Conservation (phyloP, 768 basidiomycete genomes). For the Psilocybe cubensis region DNA sequence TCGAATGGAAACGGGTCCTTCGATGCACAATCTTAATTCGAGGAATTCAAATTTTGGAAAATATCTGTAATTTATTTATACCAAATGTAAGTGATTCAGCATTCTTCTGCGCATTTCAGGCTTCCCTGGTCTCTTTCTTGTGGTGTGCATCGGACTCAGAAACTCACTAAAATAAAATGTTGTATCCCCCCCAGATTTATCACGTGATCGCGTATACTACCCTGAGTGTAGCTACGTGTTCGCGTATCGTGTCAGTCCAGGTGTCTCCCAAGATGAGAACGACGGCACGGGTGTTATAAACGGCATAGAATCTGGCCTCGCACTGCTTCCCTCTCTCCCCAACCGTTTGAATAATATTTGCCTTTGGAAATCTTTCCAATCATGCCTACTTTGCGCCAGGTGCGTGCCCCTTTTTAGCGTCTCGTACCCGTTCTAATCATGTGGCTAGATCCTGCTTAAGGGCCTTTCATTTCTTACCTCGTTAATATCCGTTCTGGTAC, state of each 20-base stretch:
- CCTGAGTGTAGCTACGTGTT: background rate
- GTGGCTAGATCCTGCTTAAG: constrained; percentile 77
- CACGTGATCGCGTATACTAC: background rate
- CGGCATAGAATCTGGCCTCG: background rate
- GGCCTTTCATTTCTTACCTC: constrained; percentile 85
- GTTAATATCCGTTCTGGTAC: constrained; percentile 87
- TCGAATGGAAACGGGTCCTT: background rate
- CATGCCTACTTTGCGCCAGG: too few relatives aligned
- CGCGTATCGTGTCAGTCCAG: background rate
- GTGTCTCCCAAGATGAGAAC: background rate
- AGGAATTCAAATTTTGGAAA: too few relatives aligned
- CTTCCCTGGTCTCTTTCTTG: background rate
- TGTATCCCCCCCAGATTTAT: background rate
- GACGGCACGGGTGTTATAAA: background rate
- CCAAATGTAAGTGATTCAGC: background rate
- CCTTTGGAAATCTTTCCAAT: background rate
- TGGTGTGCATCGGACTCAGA: too few relatives aligned
- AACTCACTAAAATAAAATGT: too few relatives aligned
- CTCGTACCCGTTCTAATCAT: background rate
- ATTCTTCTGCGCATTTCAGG: background rate
- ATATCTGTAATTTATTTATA: background rate
- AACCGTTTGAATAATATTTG: background rate
- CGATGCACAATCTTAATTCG: too few relatives aligned
- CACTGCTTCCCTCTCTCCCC: background rate
- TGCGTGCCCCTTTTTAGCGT: background rate